These are phyloP conservation scores for Penicillium coffeae DNA, from an alignment of 495 filamentous ascomycete genomes.

Conservation along the genomic window DNA sequence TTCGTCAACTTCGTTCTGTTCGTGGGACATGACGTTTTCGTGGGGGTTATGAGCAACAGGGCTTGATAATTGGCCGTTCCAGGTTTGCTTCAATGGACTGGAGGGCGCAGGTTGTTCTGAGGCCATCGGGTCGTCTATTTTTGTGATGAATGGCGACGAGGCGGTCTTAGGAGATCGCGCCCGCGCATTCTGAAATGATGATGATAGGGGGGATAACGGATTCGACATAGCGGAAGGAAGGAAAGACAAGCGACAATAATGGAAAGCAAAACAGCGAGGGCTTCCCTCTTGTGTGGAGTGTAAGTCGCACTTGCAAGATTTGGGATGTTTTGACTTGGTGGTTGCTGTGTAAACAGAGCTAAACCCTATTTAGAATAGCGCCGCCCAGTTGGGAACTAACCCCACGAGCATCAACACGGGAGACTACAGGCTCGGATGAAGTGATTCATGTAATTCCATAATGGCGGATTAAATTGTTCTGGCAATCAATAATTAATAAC, in stretches of 20 bases:
- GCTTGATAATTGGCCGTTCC: conserved; percentile 10
- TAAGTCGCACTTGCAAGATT: not conserved
- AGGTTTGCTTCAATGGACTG: conserved; percentile 32
- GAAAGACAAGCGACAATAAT: not conserved
- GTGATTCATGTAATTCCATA: not conserved
- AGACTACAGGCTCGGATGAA: not conserved
- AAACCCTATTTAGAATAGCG: conserved; percentile 26
- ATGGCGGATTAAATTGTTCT: too few species aligned
- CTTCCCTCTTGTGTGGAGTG: not conserved
- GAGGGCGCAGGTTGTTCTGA: conserved; percentile 31
- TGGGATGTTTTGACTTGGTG: conserved; percentile 19
- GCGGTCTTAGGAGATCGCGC: conserved; percentile 26
- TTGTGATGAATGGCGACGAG: conserved; percentile 27
- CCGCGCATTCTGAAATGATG: conserved; percentile 42
- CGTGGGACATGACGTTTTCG: conserved; percentile 11
- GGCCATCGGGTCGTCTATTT: conserved; percentile 25
- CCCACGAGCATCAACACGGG: not conserved
- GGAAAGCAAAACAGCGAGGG: not conserved
- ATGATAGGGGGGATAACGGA: conserved; percentile 43
- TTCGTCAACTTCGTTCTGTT: conserved; percentile 14
- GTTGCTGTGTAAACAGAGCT: conserved; percentile 47
- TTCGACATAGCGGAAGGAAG: conserved; percentile 33
- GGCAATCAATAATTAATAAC: too few species aligned
- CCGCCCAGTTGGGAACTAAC: not conserved
- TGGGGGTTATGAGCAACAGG: conserved; percentile 8